Evolutionary conservation across 768 basidiomycete species (phyloP).

Genomic region (Pleurotus sapidus): DNA sequence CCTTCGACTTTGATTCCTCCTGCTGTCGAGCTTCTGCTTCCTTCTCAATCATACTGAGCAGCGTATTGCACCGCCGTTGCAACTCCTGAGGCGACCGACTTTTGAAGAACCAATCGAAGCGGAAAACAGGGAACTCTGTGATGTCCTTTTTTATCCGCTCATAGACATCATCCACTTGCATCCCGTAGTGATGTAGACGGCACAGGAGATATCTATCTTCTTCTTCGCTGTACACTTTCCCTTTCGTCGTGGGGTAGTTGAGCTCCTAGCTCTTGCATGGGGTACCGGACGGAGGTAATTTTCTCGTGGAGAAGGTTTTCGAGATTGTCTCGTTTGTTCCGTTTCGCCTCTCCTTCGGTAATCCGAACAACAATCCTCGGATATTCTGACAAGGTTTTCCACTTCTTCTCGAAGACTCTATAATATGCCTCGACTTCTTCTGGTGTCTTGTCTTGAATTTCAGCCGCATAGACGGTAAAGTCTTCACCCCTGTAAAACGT

Average conservation of each 20-base stretch:
- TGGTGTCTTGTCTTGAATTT: slow-evolving; percentile 80
- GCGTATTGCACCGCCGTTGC: slow-evolving; percentile 81
- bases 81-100: slow-evolving; percentile 88
- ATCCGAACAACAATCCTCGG: slow-evolving; percentile 83
- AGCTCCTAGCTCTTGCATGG: slow-evolving; percentile 98
- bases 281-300: slow-evolving; percentile 78
- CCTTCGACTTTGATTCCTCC: slow-evolving; percentile 65
- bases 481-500: slow-evolving; percentile 50
- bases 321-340: slow-evolving; percentile 80
- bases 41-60: slow-evolving; percentile 89
- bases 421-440: slow-evolving; percentile 81
- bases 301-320: slow-evolving; percentile 79
- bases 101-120: slow-evolving; percentile 99
- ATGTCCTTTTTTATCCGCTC: slow-evolving; percentile 97
- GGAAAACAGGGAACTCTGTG: slow-evolving; percentile 93
- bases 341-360: slow-evolving; percentile 84
- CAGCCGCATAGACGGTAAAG: slow-evolving; percentile 68
- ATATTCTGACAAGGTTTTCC: slow-evolving; percentile 80
- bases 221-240: slow-evolving; percentile 95
- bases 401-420: slow-evolving; percentile 83
- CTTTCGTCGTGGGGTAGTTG: slow-evolving; percentile 93
- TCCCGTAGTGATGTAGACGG: slow-evolving; percentile 85
- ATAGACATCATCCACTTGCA: slow-evolving; percentile 86
- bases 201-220: slow-evolving; percentile 95
- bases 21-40: slow-evolving; percentile 72